Base-by-base conservation (phyloP, 306 rosid genomes). In the Urtica urens region DNA sequence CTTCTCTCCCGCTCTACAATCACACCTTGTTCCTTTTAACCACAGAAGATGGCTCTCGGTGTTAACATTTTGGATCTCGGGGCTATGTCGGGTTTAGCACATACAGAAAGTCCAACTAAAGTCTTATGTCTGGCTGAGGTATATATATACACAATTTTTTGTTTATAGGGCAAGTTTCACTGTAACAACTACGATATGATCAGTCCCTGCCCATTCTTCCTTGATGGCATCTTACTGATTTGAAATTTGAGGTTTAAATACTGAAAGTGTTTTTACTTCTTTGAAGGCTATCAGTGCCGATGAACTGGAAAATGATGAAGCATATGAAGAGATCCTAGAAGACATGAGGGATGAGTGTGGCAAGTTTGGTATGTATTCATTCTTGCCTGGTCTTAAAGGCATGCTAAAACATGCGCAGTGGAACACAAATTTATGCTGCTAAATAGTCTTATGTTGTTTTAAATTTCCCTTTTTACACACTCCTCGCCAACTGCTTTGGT, bases 261-360 rank as follows among this genome's bases (percentile, higher is more conserved):
- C n/a, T n/a, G n/a, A n/a, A n/a, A n/a, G n/a, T n/a, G n/a, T 53
- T 13, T 28, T 44, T 22, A n/a, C 24, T 48, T 34, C 40, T 30
- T 42, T 76, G 30, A 64, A 78, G 93, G 86, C 83, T n/a, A 44
- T 82, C 21, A 72, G 79, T 26, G 52, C 53, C 16, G 94, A 79
- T 49, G 72, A 79, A 45, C 72, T 83, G 58, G 22, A 28, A 34
- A 69, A 79, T 49, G 77, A 76, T 45, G 74, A 51, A 23, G 86
- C 71, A 44, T 83, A 83, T 11, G 72, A 55, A 47, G 94, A 83
- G 69, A 83, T 83, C 57, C 55, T 77, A 66, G 90, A 79, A 62
- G 94, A 83, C 66, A 83, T 83, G 94, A 68, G 71, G 51, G 86
- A 79, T 56, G 94, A 83, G 45, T 79, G 94, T 72, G 22, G 86